Base-by-base conservation (phyloP, 495 filamentous ascomycete genomes). In the Penicillium cosmopolitanum region DNA sequence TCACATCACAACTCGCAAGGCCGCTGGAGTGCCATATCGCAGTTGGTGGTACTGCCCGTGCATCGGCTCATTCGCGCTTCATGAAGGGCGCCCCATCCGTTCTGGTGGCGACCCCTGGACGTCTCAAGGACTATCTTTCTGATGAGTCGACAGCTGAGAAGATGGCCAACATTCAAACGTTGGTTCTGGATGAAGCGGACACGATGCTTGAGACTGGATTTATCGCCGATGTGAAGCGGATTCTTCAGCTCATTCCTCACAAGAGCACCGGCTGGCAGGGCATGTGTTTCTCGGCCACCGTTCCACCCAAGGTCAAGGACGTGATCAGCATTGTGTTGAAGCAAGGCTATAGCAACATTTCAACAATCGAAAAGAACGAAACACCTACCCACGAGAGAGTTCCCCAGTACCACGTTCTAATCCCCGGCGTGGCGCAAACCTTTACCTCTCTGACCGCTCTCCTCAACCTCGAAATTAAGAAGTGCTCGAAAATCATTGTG, bases 221-320 rank as follows among this genome's bases (percentile, higher is more conserved):
- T 62, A 72, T 87, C 48, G 71, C 75, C 13, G 80, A 79, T 42
- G 72, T 89, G 28, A 82, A 84, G 65, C 68, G 78, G n/a, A 87
- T 88, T 50, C 74, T 88, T 33, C 64, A 62, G 10, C 73, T 74
- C 21, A 79, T 89, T 23, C 86, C 87, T 1, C 69, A 82, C 16
- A 88, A 87, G 75, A 73, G 63, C 34, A 68, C 69, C 1, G 74
- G 81, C 34, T 84, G 87, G 78, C 86, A 89, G 68, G 84, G 85
- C 50, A 88, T 89, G 86, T 86, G 87, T 59, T 89, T 89, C 73
- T 88, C 85, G 2, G 87, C 87, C 44, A 89, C 87, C n/a, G 70
- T 89, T 35, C 84, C 86, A 11, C 73, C 78, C 5, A 84, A 87
- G 61, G 85, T 89, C 61, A 70, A 82, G 64, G 80, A 87, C 51